These are phyloP conservation scores for Euclidium syriacum DNA, from an alignment of 345 rosid genomes.

Conservation along the genomic window DNA sequence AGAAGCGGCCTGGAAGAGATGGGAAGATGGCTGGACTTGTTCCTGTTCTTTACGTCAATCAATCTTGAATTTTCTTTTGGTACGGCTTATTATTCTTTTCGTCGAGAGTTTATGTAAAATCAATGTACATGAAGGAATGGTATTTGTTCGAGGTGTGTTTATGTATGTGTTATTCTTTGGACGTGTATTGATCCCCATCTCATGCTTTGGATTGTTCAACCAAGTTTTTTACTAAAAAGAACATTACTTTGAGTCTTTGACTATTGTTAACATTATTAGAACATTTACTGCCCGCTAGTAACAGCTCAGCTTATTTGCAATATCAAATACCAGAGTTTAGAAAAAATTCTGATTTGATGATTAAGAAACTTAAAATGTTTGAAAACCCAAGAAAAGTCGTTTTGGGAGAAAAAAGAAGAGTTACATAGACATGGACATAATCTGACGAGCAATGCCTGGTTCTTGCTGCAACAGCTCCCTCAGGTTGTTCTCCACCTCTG, in stretches of 20 bases:
- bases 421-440: slow-evolving; percentile 71
- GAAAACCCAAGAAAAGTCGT: no score
- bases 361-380: not conserved
- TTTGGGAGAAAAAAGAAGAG: not conserved
- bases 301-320: no score
- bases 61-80: slow-evolving; percentile 30
- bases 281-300: no score
- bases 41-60: slow-evolving; percentile 90
- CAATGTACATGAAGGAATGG: slow-evolving; percentile 28
- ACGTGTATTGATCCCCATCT: not conserved
- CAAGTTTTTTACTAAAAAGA: not conserved
- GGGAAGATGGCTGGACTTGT: slow-evolving; percentile 98
- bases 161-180: slow-evolving; percentile 8
- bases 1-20: slow-evolving; percentile 95
- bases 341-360: not conserved
- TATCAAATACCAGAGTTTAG: no score
- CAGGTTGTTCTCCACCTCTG: slow-evolving; percentile 81
- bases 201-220: not conserved
- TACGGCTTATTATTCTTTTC: not conserved
- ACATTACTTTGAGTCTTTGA: not conserved
- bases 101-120: slow-evolving; percentile 18
- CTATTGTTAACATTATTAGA: not conserved
- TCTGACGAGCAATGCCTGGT: slow-evolving; percentile 80
- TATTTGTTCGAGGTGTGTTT: slow-evolving; percentile 10
- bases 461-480: slow-evolving; percentile 93